Evolutionary conservation across 2,329 filamentous ascomycete species (phyloP), one percentile per base, ranked within the genome.

Genomic region (Penicillium psychrosexuale): DNA sequence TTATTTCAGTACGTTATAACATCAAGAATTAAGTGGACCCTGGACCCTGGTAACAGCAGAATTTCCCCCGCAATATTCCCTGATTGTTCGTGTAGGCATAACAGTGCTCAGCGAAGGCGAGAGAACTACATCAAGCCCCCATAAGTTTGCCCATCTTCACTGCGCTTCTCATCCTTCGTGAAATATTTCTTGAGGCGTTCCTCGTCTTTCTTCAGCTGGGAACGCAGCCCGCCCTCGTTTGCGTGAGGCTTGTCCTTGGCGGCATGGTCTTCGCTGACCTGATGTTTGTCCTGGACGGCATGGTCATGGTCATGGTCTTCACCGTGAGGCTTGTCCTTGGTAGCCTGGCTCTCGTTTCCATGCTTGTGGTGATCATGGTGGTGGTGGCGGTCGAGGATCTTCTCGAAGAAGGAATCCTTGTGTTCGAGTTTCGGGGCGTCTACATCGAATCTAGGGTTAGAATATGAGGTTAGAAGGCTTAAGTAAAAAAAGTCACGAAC

Each of bases 361-460:
- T 47, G 15, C 22, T 47, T n/a, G 19, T 47, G 31, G 13, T 46
- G 30, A 5, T 5, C 30, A 19, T 19, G 19, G 30, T 31, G 30
- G 11, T 31, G 31, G 22, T 30, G 34, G 17, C 27, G 43, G 5
- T 36, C 31, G 31, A 38, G 33, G 12, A 38, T 47, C 22, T 24
- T 47, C 15, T 47, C 34, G 12, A 47, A 27, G 15, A 47, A 38
- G 6, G 45, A 24, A n/a, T 37, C 33, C 33, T 47, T 38, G 24
- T 34, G 19, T 9, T 22, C 22, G 13, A 19, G 34, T 8, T 47
- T 24, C 2, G 38, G 45, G 9, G 24, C 13, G 2, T 38, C 31
- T 83, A 82, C 19, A 9, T 39, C 7, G 19, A 24, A 39, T 15
- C 19, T 8, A 3, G 15, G 6, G 7, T 39, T 39, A 39, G 2